Evolutionary conservation across 2,329 filamentous ascomycete genomes (phyloP).

Genomic region (Parastagonospora nodorum): DNA sequence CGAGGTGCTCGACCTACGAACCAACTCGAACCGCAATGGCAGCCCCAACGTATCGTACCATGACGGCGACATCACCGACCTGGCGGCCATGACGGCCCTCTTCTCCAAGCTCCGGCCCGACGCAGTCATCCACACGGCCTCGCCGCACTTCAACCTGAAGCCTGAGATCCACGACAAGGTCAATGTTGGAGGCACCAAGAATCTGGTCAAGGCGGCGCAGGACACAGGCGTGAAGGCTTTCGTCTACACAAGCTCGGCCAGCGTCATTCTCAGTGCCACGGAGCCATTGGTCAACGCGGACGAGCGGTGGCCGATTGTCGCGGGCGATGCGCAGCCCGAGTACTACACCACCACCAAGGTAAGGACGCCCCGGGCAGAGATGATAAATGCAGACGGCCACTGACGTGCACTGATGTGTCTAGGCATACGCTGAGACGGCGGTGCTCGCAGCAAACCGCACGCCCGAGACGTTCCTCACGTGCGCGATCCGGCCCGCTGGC

Average conservation of each 20-base stretch:
- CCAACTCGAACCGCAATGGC: slow-evolving; percentile 46
- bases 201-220: slow-evolving; percentile 53
- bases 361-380: not conserved
- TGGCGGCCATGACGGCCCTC: slow-evolving; percentile 47
- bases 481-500: slow-evolving; percentile 55
- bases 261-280: slow-evolving; percentile 53
- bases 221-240: slow-evolving; percentile 58
- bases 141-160: slow-evolving; percentile 48
- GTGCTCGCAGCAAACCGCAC: slow-evolving; percentile 57
- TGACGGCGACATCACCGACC: slow-evolving; percentile 56
- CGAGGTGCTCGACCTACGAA: slow-evolving; percentile 55
- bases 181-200: slow-evolving; percentile 58
- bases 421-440: slow-evolving; percentile 54
- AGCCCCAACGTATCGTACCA: slow-evolving; percentile 54
- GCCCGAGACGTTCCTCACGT: slow-evolving; percentile 54
- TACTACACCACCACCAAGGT: slow-evolving; percentile 59
- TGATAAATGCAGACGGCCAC: not conserved
- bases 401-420: slow-evolving; percentile 1
- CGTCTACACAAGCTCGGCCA: slow-evolving; percentile 59
- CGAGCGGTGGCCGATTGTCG: slow-evolving; percentile 53
- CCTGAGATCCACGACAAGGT: slow-evolving; percentile 54
- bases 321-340: slow-evolving; percentile 54
- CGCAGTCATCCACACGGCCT: slow-evolving; percentile 58
- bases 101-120: slow-evolving; percentile 52
- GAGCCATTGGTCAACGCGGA: slow-evolving; percentile 56